Base-by-base conservation (phyloP, 345 rosid genomes). In the Ricinus communis region DNA sequence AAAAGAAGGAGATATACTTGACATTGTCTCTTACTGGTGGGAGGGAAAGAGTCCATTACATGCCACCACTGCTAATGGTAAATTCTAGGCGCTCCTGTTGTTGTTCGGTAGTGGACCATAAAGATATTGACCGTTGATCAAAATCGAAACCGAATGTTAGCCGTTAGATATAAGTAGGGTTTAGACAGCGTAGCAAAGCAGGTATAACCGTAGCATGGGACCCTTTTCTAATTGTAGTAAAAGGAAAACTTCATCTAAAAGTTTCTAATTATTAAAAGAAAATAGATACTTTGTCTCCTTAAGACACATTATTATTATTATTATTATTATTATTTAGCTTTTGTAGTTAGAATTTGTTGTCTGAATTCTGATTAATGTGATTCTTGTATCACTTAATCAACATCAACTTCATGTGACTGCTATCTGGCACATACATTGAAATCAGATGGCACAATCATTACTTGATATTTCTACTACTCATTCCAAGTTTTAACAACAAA, bases 21-120 rank as follows among this genome's bases (percentile, higher is more conserved):
- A 22, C 65, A 18, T 60, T 60, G 46, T 14, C 50, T 46, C 65
- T 60, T 60, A 19, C 33, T 60, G 65, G 47, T n/a, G 30, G 64
- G 21, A 14, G 15, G 22, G 40, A 30, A 31, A 13, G 62, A 58
- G 41, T 57, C 14, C 7, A 8, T 60, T 9, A 11, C 10, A 36
- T 10, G 46, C 22, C 65, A 60, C 24, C 25, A 1, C 46, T 0
- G 13, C 52, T 0, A 63, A 41, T 25, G 69, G 56, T 47, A 65
- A 65, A 28, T n/a, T 25, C 14, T 36, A 10, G 64, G 0, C 4
- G 25, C n/a, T n/a, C n/a, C n/a, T n/a, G n/a, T 14, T 33, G 38
- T 60, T 22, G 64, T 60, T 36, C 18, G 52, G 22, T 10, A 2
- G 11, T 10, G 41, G 55, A 65, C 36, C 68, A 30, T 18, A 25